Percentiles rank a stretch among this genome's conserved stretches.
phyloP scores from a whole-genome alignment of 768 basidiomycete genomes.

The Suillus discolor region DNA sequence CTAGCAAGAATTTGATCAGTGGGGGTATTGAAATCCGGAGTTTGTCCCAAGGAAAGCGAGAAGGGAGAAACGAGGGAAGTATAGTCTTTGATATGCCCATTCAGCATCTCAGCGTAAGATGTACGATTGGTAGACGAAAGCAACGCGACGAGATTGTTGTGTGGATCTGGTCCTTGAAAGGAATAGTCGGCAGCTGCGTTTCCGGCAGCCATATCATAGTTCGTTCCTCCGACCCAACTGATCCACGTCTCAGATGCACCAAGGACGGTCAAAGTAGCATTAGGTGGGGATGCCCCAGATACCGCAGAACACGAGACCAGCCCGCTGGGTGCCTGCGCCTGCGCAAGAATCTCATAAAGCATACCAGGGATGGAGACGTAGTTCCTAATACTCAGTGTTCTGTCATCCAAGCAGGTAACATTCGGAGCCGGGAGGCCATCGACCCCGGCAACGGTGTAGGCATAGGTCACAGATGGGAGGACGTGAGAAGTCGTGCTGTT shows the following conservation, averaged over 20 bases:
- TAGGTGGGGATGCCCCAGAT: slow-evolving; percentile 33
- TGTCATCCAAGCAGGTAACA: slow-evolving; percentile 58
- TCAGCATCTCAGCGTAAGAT: slow-evolving; percentile 43
- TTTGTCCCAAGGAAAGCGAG: slow-evolving; percentile 61
- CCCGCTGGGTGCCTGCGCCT: slow-evolving; percentile 40
- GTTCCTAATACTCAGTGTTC: slow-evolving; percentile 58
- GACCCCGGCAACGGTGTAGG: slow-evolving; percentile 50
- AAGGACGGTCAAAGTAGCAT: slow-evolving; percentile 51
- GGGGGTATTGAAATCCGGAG: slow-evolving; percentile 49
- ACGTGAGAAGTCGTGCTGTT: slow-evolving; percentile 30
- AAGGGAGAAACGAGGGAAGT: slow-evolving; percentile 48
- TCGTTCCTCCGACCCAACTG: slow-evolving; percentile 75
- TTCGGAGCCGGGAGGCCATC: slow-evolving; percentile 55
- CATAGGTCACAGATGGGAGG: slow-evolving; percentile 46
- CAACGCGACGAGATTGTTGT: slow-evolving; percentile 42
- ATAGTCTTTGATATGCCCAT: slow-evolving; percentile 56
- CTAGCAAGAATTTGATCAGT: slow-evolving; percentile 58
- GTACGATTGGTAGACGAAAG: slow-evolving; percentile 33
- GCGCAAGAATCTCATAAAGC: slow-evolving; percentile 67
- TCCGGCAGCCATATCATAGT: slow-evolving; percentile 67
- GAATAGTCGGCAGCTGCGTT: slow-evolving; percentile 55
- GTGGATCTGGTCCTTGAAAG: slow-evolving; percentile 67
- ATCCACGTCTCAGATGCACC: slow-evolving; percentile 59
- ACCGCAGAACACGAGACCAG: slow-evolving; percentile 35
- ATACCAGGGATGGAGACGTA: slow-evolving; percentile 56